phyloP scores from a whole-genome alignment of 2,329 filamentous ascomycete genomes.

The Colletotrichum sp. region DNA sequence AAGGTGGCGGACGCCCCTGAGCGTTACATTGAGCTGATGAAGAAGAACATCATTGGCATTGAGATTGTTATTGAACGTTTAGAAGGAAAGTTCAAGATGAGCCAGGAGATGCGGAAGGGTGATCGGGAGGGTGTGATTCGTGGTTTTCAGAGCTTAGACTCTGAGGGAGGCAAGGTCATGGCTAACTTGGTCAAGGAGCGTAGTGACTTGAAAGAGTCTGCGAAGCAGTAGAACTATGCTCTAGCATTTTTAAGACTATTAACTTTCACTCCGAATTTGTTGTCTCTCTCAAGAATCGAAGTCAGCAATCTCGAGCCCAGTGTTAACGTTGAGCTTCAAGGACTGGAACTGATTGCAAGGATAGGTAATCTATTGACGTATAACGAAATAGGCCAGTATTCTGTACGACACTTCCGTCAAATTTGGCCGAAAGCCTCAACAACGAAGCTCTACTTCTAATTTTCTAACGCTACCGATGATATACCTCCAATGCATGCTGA shows the following conservation, averaged over 20 bases:
- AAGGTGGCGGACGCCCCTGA: conserved; percentile 61
- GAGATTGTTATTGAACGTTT: conserved; percentile 61
- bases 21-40: conserved; percentile 59
- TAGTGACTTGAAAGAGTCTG: conserved; percentile 29
- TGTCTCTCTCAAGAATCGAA: neutral
- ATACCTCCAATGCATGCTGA: neutral
- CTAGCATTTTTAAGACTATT: rapidly evolving
- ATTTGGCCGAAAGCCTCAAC: neutral
- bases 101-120: conserved; percentile 59
- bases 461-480: neutral
- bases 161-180: conserved; percentile 34
- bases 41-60: conserved; percentile 65
- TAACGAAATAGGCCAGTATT: neutral
- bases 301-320: too few relatives aligned
- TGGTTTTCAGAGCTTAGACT: conserved; percentile 51
- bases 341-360: too few relatives aligned
- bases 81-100: conserved; percentile 72
- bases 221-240: neutral
- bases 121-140: conserved; percentile 63
- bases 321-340: too few relatives aligned
- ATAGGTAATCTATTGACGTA: too few relatives aligned
- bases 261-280: neutral
- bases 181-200: conserved; percentile 36
- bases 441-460: rapidly evolving
- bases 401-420: rapidly evolving